phyloP scores from a whole-genome alignment of 768 basidiomycete species.

The Xerocomellus dryophilus region DNA sequence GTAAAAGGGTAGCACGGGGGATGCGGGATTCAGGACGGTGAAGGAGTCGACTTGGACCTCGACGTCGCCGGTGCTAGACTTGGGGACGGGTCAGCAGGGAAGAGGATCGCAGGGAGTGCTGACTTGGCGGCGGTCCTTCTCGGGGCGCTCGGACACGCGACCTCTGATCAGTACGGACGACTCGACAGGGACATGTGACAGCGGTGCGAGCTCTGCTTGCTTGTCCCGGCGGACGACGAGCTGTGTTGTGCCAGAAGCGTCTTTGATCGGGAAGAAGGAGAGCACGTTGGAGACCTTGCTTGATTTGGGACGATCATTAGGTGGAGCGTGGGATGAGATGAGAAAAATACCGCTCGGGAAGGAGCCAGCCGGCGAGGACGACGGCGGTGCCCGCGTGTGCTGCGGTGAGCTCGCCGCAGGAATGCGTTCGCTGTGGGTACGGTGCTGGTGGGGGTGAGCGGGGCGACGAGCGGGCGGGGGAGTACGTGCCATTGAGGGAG shows the following conservation, averaged over 20 bases:
- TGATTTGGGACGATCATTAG: constrained; percentile 35
- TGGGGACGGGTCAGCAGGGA: constrained; percentile 8
- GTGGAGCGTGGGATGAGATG: constrained; percentile 25
- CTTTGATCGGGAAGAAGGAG: constrained; percentile 86
- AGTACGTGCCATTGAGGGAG: not conserved
- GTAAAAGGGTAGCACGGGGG: constrained; percentile 70
- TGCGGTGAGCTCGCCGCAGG: constrained; percentile 55
- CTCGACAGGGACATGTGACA: constrained; percentile 69
- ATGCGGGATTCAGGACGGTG: constrained; percentile 78
- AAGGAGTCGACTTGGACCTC: constrained; percentile 74
- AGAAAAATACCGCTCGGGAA: constrained; percentile 69
- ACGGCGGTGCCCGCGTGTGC: constrained; percentile 55
- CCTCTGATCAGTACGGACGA: constrained; percentile 78
- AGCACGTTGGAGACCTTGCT: constrained; percentile 67
- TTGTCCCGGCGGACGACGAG: constrained; percentile 60
- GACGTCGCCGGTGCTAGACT: constrained; percentile 70
- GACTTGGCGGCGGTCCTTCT: constrained; percentile 59
- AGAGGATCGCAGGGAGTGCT: constrained; percentile 23
- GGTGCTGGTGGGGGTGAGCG: constrained; percentile 43
- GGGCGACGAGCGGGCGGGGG: not conserved
- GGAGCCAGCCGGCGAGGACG: constrained; percentile 78
- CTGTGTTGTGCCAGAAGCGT: constrained; percentile 74
- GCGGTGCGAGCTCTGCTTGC: constrained; percentile 33
- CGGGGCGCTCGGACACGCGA: constrained; percentile 61
- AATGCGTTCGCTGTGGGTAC: constrained; percentile 60